Evolutionary conservation across 164 flowering plant genomes (phyloP), one percentile per base, ranked within the genome.

Genomic region (Tinospora cordifolia): DNA sequence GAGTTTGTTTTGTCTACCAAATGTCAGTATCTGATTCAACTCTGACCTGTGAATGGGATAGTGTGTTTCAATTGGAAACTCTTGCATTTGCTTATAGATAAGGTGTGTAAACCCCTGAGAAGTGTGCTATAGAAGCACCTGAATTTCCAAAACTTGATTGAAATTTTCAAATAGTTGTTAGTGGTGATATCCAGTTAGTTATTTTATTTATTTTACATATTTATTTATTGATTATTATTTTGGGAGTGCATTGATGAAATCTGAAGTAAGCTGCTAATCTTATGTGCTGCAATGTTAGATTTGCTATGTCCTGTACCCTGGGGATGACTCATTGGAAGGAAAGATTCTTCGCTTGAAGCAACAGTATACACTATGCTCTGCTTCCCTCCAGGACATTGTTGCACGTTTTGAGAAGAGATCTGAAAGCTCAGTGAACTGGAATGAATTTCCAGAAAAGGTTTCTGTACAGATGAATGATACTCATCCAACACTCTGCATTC

Each of bases 401-500:
- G 81, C 89, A 54, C 85, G 90, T 19, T 91, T 90, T 81, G 97
- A 91, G 81, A 90, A 78, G 83, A 87, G 98, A 83, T 87, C 90
- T 62, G 90, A 90, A 67, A 68, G 76, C 19, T 66, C 76, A 54
- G 79, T 85, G 13, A 85, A 84, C 27, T 93, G 98, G 98, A 90
- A 90, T 66, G 90, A 83, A 36, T 89, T 93, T 76, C 97, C 98
- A 26, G 89, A 85, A 72, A 90, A 91, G 78, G 97, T 93, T 77
- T 96, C 97, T 17, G 94, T 93, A 39, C 97, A 93, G 81, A 91
- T 93, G 98, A 93, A 93, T 81, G 98, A 93, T 75, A 91, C 98
- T 63, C 98, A 91, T 75, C 98, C 98, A 69, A 93, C 97, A 46
- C 87, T 93, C n/a, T 93, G 98, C 81, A 91, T 93, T 66, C 98